Percentiles rank a stretch among this genome's conserved stretches.
phyloP scores from a whole-genome alignment of 2,329 filamentous ascomycete genomes.

The Aspergillus niger region DNA sequence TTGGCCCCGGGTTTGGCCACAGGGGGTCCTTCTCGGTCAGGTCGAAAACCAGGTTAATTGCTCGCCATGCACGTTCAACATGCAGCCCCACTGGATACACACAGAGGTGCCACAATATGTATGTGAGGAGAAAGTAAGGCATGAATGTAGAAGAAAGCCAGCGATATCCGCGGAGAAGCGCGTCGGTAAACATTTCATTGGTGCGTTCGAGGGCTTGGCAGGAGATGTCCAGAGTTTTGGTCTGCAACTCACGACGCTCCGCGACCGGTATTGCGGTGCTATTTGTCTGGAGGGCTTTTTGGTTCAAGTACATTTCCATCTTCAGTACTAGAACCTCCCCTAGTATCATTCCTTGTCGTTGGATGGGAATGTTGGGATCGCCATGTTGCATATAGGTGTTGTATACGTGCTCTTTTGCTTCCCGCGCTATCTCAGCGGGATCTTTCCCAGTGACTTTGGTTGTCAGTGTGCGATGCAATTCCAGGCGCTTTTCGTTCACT shows the following conservation, averaged over 20 bases:
- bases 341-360: constrained; percentile 36
- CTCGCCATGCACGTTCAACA: constrained; percentile 37
- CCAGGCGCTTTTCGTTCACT: constrained; percentile 34
- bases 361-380: constrained; percentile 55
- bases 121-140: constrained; percentile 49
- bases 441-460: constrained; percentile 39
- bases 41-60: constrained; percentile 18
- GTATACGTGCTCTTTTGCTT: constrained; percentile 50
- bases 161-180: constrained; percentile 40
- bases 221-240: constrained; percentile 32
- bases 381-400: constrained; percentile 53
- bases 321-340: constrained; percentile 37
- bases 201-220: constrained; percentile 38
- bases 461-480: constrained; percentile 18
- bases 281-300: constrained; percentile 12
- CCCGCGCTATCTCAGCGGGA: constrained; percentile 41
- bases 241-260: neutral
- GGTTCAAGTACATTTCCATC: constrained; percentile 37
- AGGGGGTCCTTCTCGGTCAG: constrained; percentile 20
- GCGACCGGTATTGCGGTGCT: neutral
- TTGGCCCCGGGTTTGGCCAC: constrained; percentile 25
- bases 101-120: constrained; percentile 49
- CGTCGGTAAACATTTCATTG: constrained; percentile 35
- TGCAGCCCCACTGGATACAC: constrained; percentile 37
- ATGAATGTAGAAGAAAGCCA: constrained; percentile 47